phyloP scores from a whole-genome alignment of 768 basidiomycete genomes.

The Phylloporus scabripes region DNA sequence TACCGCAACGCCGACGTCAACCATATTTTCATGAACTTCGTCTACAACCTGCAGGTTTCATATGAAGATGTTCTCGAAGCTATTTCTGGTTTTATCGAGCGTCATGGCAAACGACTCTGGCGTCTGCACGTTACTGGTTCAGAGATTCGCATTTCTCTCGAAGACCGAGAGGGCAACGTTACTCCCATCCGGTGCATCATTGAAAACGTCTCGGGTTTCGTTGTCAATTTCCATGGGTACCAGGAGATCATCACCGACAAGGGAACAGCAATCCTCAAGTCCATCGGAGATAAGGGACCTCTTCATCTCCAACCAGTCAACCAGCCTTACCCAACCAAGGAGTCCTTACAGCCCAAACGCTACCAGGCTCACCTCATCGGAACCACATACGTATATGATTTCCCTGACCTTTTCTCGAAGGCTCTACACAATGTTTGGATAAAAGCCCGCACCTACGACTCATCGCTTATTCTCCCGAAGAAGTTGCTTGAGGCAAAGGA shows the following conservation, averaged over 20 bases:
- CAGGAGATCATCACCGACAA: slow-evolving; percentile 97
- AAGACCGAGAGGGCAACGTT: slow-evolving; percentile 91
- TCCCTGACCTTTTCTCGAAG: slow-evolving; percentile 98
- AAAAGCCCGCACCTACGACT: slow-evolving; percentile 56
- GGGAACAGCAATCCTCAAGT: slow-evolving; percentile 92
- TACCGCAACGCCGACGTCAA: slow-evolving; percentile 94
- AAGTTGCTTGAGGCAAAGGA: slow-evolving; percentile 79
- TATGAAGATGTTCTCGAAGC: slow-evolving; percentile 97
- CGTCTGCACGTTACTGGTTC: slow-evolving; percentile 96
- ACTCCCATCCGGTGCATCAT: slow-evolving; percentile 97
- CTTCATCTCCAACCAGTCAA: slow-evolving; percentile 94
- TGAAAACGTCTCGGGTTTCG: slow-evolving; percentile 98
- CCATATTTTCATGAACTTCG: slow-evolving; percentile 98
- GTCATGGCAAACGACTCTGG: slow-evolving; percentile 98
- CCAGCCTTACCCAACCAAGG: slow-evolving; percentile 92
- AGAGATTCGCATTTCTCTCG: slow-evolving; percentile 91
- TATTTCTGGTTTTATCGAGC: slow-evolving; percentile 97
- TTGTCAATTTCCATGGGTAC: slow-evolving; percentile 97
- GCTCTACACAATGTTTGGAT: slow-evolving; percentile 92
- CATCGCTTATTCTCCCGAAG: slow-evolving; percentile 70
- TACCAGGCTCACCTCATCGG: slow-evolving; percentile 98
- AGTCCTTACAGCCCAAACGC: slow-evolving; percentile 96
- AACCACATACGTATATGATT: slow-evolving; percentile 98
- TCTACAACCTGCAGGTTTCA: slow-evolving; percentile 91
- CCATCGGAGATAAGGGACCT: slow-evolving; percentile 96